Evolutionary conservation across 768 basidiomycete genomes (phyloP), one percentile per base, ranked within the genome.

Genomic region (Cyathus striatus): DNA sequence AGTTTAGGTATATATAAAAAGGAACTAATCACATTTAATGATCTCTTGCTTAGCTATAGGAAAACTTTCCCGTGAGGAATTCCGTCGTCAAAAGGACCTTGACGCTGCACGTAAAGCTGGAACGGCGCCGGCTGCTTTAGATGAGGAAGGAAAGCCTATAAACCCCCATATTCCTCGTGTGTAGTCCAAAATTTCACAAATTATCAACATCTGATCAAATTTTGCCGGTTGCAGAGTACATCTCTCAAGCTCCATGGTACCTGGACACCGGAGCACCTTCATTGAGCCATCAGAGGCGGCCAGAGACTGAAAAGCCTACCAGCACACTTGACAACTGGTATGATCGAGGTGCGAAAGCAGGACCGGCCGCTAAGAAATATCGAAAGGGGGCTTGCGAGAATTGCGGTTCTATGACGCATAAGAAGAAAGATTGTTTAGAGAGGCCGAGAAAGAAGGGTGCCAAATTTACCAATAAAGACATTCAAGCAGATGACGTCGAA

Each of bases 361-460:
- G 90, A 9, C 92, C 92, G 1, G 91, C 91, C 2, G 90, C 95
- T 22, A 96, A 92, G 61, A 98, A 98, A 64, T 99, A 86, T 60
- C 80, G 96, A 50, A 94, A 95, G 59, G 96, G 96, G 24, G 96
- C 96, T 22, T 99, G 96, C 70, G 94, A 97, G 70, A 99, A 99
- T 58, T 99, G 96, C 51, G 96, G 96, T 45, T 89, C 96, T 14
- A 85, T 97, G 76, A 90, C 92, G 0, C 96, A 99, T 70, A 86
- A 87, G 62, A 78, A 72, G 47, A 71, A 78, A 56, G 96, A 99
- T 59, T 99, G 96, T 63, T 75, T 98, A 37, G 96, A 99, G 63
- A 83, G 96, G 45, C 96, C 96, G 27, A 81, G 96, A 45, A 93
- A 90, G 73, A 90, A 90, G 60, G 95, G 95, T 33, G 96, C 96